These are phyloP conservation scores for Aspergillus hiratsukae DNA, from an alignment of 2,329 filamentous ascomycete genomes.

Conservation along the genomic window DNA sequence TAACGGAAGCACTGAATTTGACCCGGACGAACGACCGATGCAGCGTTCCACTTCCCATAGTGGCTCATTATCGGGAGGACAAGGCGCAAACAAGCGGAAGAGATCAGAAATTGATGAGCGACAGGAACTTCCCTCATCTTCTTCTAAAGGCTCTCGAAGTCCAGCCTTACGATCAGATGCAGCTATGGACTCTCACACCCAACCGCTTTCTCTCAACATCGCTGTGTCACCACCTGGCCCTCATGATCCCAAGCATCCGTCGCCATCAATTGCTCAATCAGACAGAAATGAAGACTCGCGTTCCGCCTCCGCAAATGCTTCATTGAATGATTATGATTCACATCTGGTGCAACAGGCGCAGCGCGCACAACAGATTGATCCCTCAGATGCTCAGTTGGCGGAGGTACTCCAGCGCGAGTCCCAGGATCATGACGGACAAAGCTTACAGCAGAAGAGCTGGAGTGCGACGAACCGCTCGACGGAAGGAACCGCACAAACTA, in stretches of 20 bases:
- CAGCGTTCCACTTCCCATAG: slow-evolving; percentile 23
- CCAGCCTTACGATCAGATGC: slow-evolving; percentile 38
- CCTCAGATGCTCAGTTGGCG: slow-evolving; percentile 49
- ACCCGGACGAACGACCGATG: slow-evolving; percentile 20
- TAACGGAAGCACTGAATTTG: slow-evolving; percentile 37
- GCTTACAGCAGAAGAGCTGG: slow-evolving; percentile 24
- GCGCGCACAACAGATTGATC: slow-evolving; percentile 40
- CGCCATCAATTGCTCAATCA: slow-evolving; percentile 18
- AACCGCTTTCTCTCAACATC: slow-evolving; percentile 16
- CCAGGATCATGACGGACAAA: slow-evolving; percentile 33
- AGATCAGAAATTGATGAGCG: slow-evolving; percentile 61
- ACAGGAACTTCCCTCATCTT: slow-evolving; percentile 26
- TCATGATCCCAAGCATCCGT: slow-evolving; percentile 18
- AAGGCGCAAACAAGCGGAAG: slow-evolving; percentile 53
- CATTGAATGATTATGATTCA: slow-evolving; percentile 39
- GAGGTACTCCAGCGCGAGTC: slow-evolving; percentile 51
- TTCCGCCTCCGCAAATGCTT: slow-evolving; percentile 22
- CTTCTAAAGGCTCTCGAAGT: slow-evolving; percentile 34
- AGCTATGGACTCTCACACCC: slow-evolving; percentile 18
- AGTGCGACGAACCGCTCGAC: slow-evolving; percentile 32
- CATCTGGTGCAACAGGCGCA: slow-evolving; percentile 45
- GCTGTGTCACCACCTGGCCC: slow-evolving; percentile 12
- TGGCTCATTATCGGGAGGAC: slow-evolving; percentile 37
- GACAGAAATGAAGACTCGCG: slow-evolving; percentile 29
- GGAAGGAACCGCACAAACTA: slow-evolving; percentile 31